These are phyloP conservation scores for Cyamopsis tetragonoloba DNA, from an alignment of 306 rosid genomes.

Conservation along the genomic window DNA sequence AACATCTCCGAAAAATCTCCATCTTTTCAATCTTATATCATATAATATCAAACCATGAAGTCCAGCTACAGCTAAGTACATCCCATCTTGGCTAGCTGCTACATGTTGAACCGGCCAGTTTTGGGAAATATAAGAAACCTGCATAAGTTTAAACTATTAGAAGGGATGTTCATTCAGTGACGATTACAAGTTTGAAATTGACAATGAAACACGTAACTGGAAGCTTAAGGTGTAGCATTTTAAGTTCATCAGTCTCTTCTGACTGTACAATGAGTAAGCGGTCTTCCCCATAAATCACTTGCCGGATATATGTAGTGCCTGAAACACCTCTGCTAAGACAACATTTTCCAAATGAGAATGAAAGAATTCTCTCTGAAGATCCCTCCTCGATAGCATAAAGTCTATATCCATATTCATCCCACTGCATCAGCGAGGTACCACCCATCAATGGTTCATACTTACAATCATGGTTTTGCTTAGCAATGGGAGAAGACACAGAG, in stretches of 20 bases:
- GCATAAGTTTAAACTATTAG: constrained; percentile 32
- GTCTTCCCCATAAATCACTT: constrained; percentile 90
- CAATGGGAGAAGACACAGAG: constrained; percentile 79
- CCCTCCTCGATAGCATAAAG: constrained; percentile 79
- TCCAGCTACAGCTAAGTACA: constrained; percentile 90
- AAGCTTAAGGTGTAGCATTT: constrained; percentile 89
- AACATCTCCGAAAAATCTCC: constrained; percentile 97
- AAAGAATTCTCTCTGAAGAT: constrained; percentile 73
- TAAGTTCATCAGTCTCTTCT: constrained; percentile 93
- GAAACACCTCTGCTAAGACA: constrained; percentile 98
- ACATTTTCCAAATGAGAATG: constrained; percentile 95
- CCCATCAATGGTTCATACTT: constrained; percentile 85
- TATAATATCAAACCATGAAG: constrained; percentile 88
- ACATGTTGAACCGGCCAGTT: constrained; percentile 98
- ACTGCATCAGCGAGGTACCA: constrained; percentile 90
- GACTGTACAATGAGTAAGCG: constrained; percentile 88
- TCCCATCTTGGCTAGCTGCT: constrained; percentile 94
- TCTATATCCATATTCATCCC: constrained; percentile 94
- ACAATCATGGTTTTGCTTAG: constrained; percentile 73
- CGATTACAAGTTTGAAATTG: constrained; percentile 20
- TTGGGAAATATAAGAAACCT: constrained; percentile 97
- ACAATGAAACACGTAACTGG: constrained; percentile 70
- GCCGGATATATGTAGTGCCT: constrained; percentile 78
- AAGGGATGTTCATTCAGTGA: constrained; percentile 33
- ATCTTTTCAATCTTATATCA: constrained; percentile 77